Conservation (phyloP, 139 green algal species). For the Trebouxia sp. region DNA sequence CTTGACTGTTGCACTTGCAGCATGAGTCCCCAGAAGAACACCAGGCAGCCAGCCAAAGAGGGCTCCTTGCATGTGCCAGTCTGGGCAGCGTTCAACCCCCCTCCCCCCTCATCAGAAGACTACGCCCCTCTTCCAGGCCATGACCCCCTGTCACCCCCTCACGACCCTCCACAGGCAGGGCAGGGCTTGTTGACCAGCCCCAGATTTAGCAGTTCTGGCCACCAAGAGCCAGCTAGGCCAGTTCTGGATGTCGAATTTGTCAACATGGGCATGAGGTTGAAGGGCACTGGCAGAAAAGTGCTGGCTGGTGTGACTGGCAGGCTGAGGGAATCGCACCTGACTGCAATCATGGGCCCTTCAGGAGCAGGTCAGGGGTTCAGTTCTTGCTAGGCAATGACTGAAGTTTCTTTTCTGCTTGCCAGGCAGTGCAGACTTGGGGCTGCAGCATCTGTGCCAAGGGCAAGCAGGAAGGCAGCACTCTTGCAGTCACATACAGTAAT, state of each 20-base stretch:
- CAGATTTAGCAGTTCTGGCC: constrained; percentile 27
- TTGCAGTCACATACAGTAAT: too few species aligned
- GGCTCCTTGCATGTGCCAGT: constrained; percentile 7
- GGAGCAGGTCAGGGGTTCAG: constrained; percentile 27
- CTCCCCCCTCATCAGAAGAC: not conserved
- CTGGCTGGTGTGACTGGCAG: constrained; percentile 46
- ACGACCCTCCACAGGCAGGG: not conserved
- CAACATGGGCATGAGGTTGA: constrained; percentile 49
- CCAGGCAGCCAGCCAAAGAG: not conserved
- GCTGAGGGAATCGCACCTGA: constrained; percentile 31
- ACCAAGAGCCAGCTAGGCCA: not conserved
- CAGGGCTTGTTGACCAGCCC: constrained; percentile 30
- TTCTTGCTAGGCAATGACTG: too few species aligned
- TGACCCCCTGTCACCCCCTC: not conserved
- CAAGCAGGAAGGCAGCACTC: too few species aligned
- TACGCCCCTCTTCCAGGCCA: not conserved
- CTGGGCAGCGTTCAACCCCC: constrained; percentile 1
- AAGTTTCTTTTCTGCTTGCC: not conserved
- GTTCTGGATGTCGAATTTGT: constrained; percentile 48
- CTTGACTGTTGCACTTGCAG: not conserved
- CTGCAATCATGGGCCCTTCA: constrained; percentile 67
- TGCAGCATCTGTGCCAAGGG: too few species aligned
- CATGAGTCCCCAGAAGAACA: constrained; percentile 9
- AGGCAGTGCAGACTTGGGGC: too few species aligned
- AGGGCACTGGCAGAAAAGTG: constrained; percentile 42